Evolutionary conservation across 1,139 yeast species (phyloP), one percentile per base, ranked within the genome.

Genomic region (Kodamaea sp.): DNA sequence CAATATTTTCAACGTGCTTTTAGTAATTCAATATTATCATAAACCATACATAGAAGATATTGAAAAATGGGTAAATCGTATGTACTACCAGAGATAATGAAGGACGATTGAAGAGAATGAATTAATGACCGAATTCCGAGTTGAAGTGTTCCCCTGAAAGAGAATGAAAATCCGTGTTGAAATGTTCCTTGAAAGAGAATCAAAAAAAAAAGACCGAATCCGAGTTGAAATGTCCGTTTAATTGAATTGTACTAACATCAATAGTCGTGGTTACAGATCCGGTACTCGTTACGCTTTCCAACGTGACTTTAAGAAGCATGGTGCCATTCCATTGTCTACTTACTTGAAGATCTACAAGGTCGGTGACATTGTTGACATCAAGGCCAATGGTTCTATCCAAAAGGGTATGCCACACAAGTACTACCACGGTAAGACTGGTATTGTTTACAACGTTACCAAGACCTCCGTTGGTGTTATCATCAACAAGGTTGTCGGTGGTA

Each of bases 351-450:
- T 81, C 69, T 92, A 92, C 95, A 88, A 81, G 77, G 97, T 92
- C 63, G 98, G 98, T 68, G 98, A 92, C 76, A 90, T 92, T 65
- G 98, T 92, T 68, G 98, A 92, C 77, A 90, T 92, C 80, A 90
- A 88, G 79, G 98, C 95, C 75, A 92, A 94, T 73, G 97, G 96
- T 81, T 81, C 98, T 60, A 81, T 90, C 79, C 97, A 92, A 75
- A 89, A 90, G 84, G 97, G 98, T 86, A 89, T 92, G 97, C 98
- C 98, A 73, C 96, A 88, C 89, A 92, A 92, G 81, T 90, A 81
- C 85, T 92, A 92, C 96, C 97, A 90, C 82, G 98, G 98, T 78
- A 92, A 89, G 84, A 92, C 98, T 58, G 98, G 98, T 84, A 88
- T 90, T 60, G 84, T 92, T 57, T 92, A 82, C 95, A 92, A 92